Conservation (phyloP, 1,139 yeast genomes). For the Lizanozyma gosingica region DNA sequence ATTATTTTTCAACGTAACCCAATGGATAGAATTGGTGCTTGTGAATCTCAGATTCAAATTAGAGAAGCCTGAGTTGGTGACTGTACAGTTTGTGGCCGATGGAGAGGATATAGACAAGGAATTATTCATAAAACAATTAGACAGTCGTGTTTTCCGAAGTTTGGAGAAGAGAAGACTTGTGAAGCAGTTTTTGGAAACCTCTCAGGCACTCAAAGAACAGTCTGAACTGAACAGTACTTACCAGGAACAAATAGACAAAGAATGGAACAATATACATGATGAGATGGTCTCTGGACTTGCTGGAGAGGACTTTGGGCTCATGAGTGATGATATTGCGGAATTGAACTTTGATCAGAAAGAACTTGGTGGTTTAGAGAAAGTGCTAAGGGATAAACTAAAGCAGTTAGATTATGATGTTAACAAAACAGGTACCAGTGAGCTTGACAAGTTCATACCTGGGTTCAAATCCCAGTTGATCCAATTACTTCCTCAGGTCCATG, state of each 20-base stretch:
- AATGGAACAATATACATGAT: slow-evolving; percentile 29
- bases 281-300: slow-evolving; percentile 19
- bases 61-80: slow-evolving; percentile 17
- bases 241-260: slow-evolving; percentile 19
- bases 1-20: slow-evolving; percentile 24
- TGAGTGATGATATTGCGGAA: slow-evolving; percentile 29
- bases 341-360: slow-evolving; percentile 16
- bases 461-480: slow-evolving; percentile 6
- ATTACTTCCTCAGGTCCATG: background rate
- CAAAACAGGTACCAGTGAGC: slow-evolving; percentile 16
- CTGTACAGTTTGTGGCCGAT: slow-evolving; percentile 4
- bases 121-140: slow-evolving; percentile 22
- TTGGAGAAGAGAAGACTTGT: slow-evolving; percentile 23
- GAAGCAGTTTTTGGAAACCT: slow-evolving; percentile 21
- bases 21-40: slow-evolving; percentile 34
- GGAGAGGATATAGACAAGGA: slow-evolving; percentile 11
- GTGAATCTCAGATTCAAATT: slow-evolving; percentile 25
- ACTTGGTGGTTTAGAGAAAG: background rate
- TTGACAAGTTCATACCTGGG: slow-evolving; percentile 17
- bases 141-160: slow-evolving; percentile 20
- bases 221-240: slow-evolving; percentile 8
- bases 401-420: slow-evolving; percentile 8
- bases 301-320: slow-evolving; percentile 23
- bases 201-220: slow-evolving; percentile 7
- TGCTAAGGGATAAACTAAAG: background rate